Percentiles rank a stretch among this genome's conserved stretches.
Evolutionary conservation across 495 filamentous ascomycete genomes (phyloP).

Genomic region (Xylona heveae): DNA sequence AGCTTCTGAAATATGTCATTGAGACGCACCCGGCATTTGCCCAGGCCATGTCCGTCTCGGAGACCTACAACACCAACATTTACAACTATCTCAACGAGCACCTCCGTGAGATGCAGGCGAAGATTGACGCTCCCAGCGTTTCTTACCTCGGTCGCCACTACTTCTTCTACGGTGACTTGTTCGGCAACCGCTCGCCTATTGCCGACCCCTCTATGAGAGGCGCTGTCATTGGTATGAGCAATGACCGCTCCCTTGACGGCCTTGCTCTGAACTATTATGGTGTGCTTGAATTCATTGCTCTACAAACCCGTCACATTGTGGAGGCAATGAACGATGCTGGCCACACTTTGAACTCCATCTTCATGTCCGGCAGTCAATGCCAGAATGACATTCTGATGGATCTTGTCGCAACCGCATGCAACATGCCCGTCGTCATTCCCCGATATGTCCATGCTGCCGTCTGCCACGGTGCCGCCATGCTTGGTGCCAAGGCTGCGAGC

Average conservation of each 20-base stretch:
- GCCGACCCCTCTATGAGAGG: slow-evolving; percentile 85
- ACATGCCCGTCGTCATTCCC: slow-evolving; percentile 80
- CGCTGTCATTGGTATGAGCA: slow-evolving; percentile 63
- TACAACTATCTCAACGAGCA: slow-evolving; percentile 90
- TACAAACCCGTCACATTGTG: slow-evolving; percentile 90
- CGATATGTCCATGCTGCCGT: slow-evolving; percentile 90
- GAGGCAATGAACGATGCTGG: slow-evolving; percentile 76
- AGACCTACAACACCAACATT: slow-evolving; percentile 60
- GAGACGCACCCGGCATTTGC: slow-evolving; percentile 82
- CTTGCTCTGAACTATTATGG: slow-evolving; percentile 83
- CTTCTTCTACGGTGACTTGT: slow-evolving; percentile 98
- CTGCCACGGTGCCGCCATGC: slow-evolving; percentile 89
- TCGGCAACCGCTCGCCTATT: slow-evolving; percentile 86
- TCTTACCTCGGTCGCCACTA: slow-evolving; percentile 77
- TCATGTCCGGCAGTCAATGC: slow-evolving; percentile 96
- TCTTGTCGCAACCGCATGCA: slow-evolving; percentile 74
- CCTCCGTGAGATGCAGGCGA: slow-evolving; percentile 49
- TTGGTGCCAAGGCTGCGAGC: slow-evolving; percentile 86
- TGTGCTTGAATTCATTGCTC: slow-evolving; percentile 89
- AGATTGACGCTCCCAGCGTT: slow-evolving; percentile 46
- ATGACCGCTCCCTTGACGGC: slow-evolving; percentile 64
- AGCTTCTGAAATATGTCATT: slow-evolving; percentile 79
- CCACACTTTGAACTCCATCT: slow-evolving; percentile 73
- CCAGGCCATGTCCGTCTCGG: slow-evolving; percentile 51
- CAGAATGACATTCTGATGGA: slow-evolving; percentile 83